Conservation (phyloP, 2,329 filamentous ascomycete genomes). For the Penicillium sp. region DNA sequence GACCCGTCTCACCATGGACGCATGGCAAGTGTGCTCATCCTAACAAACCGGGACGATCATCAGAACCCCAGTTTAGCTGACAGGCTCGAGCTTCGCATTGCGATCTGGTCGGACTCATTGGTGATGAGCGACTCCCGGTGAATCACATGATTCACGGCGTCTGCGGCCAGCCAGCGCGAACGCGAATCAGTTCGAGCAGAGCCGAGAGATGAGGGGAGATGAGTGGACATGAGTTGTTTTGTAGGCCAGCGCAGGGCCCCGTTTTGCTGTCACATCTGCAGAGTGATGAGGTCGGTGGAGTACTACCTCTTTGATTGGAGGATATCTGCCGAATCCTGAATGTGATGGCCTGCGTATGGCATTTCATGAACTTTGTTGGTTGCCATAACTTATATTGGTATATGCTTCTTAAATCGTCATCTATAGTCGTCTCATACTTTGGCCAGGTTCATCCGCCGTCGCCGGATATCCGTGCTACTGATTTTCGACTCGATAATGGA, state of each 20-base stretch:
- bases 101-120: slow-evolving; percentile 24
- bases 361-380: not conserved
- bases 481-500: slow-evolving; percentile 73
- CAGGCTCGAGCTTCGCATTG: slow-evolving; percentile 8
- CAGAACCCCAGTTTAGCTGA: slow-evolving; percentile 23
- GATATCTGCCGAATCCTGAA: slow-evolving; percentile 16
- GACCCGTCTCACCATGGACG: slow-evolving; percentile 32
- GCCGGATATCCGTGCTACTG: slow-evolving; percentile 81
- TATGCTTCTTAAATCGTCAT: not conserved
- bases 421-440: slow-evolving; percentile 23
- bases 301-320: slow-evolving; percentile 10
- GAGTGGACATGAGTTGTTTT: slow-evolving; percentile 6
- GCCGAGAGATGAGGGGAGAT: slow-evolving; percentile 16
- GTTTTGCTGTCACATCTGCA: too few relatives aligned
- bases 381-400: not conserved
- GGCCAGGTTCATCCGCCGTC: slow-evolving; percentile 43
- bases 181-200: slow-evolving; percentile 23
- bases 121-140: slow-evolving; percentile 18
- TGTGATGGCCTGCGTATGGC: not conserved
- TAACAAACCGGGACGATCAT: slow-evolving; percentile 27
- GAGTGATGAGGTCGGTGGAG: slow-evolving; percentile 16
- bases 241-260: too few relatives aligned
- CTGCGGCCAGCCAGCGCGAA: slow-evolving; percentile 34
- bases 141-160: slow-evolving; percentile 38
- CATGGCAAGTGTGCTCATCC: slow-evolving; percentile 18